Base-by-base conservation (phyloP, 129 eudicot species). In the Mikania micrantha region DNA sequence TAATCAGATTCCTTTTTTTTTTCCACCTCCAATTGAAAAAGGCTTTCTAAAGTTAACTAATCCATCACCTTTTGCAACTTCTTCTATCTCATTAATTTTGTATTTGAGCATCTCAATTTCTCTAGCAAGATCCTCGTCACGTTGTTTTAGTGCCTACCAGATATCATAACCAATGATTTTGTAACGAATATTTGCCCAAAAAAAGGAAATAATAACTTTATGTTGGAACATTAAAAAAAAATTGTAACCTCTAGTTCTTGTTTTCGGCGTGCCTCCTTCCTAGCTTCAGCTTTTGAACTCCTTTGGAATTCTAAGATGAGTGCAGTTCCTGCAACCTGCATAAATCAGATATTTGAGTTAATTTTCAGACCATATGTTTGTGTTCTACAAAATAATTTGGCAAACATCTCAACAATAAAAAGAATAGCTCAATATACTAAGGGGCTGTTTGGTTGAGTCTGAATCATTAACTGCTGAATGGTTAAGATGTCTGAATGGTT, bases 221-320 rank as follows among this genome's bases (percentile, higher is more conserved):
- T 4, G 5, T 22, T 1, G 36, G 3, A 22, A 21, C 8, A 48
- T 48, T 17, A 12, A 19, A 28, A 64, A 19, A 49, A 56, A 40
- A 25, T 3, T n/a, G n/a, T n/a, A 40, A 88, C 97, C 90, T 91
- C 86, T 50, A 91, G 29, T 50, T 85, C 84, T 64, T 83, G 88
- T 76, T 41, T 75, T 21, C 90, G 88, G 38, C 64, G 74, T 40
- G 82, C 94, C 87, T 91, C 97, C 75, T 91, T 91, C 75, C 83
- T 83, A 48, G 97, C 94, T 81, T 91, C 97, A 45, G 96, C 74
- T 69, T 77, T 85, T 29, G 97, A 80, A 80, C 85, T 85, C 72
- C 94, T 81, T 83, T 88, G 97, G 71, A 83, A 90, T 77, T 91
- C 97, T 41, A 83, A 88, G 24, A 87, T 65, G 13, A 88, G 81